Conservation (phyloP, 1,139 yeast genomes). For the Suhomyces choctaworum region DNA sequence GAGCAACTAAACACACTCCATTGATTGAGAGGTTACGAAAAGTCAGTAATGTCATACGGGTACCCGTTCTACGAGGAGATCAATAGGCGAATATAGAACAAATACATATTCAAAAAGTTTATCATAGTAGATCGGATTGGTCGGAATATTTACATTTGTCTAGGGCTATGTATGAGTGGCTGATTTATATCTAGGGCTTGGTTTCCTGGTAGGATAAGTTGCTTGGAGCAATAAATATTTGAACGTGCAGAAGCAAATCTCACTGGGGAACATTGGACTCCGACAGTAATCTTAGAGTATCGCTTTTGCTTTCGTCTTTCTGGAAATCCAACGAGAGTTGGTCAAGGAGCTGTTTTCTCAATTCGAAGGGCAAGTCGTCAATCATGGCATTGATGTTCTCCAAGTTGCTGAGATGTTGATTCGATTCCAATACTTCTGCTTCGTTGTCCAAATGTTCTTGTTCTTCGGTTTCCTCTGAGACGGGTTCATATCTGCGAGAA, state of each 20-base stretch:
- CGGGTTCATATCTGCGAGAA: slow-evolving; percentile 23
- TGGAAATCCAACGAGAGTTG: slow-evolving; percentile 31
- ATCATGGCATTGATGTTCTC: slow-evolving; percentile 36
- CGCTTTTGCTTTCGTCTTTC: slow-evolving; percentile 17
- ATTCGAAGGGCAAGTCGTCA: slow-evolving; percentile 41
- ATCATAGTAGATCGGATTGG: slow-evolving; percentile 1
- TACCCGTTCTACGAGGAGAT: background rate
- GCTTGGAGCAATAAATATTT: too few relatives aligned
- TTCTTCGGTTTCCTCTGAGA: slow-evolving; percentile 25
- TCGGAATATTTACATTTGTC: slow-evolving; percentile 7
- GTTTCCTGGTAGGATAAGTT: too few relatives aligned
- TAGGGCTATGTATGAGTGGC: too few relatives aligned
- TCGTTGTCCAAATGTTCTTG: slow-evolving; percentile 29
- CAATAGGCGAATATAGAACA: slow-evolving; percentile 3
- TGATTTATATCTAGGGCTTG: too few relatives aligned
- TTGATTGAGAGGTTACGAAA: background rate
- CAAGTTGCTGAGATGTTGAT: slow-evolving; percentile 25
- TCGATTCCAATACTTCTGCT: slow-evolving; percentile 29
- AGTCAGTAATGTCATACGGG: background rate
- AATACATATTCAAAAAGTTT: slow-evolving; percentile 2
- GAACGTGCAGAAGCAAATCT: too few relatives aligned
- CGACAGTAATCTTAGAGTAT: too few relatives aligned
- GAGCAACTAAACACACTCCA: slow-evolving; percentile 1
- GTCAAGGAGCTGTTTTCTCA: slow-evolving; percentile 31
- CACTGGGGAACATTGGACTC: too few relatives aligned